Conservation (phyloP, 2,329 filamentous ascomycete species). For the Beauveria rudraprayagi region DNA sequence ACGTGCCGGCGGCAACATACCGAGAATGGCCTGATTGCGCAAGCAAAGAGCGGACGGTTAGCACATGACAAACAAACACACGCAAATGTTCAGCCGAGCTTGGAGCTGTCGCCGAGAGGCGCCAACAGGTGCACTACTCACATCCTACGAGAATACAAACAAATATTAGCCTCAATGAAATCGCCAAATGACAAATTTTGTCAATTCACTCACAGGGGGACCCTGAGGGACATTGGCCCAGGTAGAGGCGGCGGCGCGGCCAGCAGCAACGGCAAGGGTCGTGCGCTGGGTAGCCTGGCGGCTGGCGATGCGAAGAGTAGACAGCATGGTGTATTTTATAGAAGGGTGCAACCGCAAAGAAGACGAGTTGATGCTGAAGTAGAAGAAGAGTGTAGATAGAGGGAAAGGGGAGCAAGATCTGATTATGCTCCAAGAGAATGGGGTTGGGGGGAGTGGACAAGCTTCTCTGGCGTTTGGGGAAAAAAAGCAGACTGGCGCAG, state of each 20-base stretch:
- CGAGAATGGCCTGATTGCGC: slow-evolving; percentile 60
- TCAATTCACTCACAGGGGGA: slow-evolving; percentile 63
- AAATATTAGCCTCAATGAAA: slow-evolving; percentile 14
- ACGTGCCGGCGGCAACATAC: slow-evolving; percentile 35
- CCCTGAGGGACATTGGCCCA: slow-evolving; percentile 91
- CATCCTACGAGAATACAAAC: slow-evolving; percentile 23
- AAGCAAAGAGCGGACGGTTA: slow-evolving; percentile 1
- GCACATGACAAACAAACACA: slow-evolving; percentile 11
- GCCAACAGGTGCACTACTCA: slow-evolving; percentile 21
- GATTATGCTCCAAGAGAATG: background rate
- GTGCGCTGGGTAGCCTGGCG: slow-evolving; percentile 39
- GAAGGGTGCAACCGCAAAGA: background rate
- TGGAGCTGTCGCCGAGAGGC: slow-evolving; percentile 10
- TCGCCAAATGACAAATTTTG: background rate
- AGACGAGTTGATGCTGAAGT: slow-evolving; percentile 8
- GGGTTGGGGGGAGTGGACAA: background rate
- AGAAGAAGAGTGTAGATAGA: slow-evolving; percentile 1
- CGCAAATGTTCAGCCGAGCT: slow-evolving; percentile 18
- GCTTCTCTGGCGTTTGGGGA: background rate
- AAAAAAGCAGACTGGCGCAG: background rate
- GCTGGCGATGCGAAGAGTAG: slow-evolving; percentile 45
- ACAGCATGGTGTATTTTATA: slow-evolving; percentile 42
- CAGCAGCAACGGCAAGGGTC: slow-evolving; percentile 31
- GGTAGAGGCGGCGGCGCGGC: slow-evolving; percentile 60
- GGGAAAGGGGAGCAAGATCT: background rate